Conservation (phyloP, 257 asterid species). For the Solanum tarijense region DNA sequence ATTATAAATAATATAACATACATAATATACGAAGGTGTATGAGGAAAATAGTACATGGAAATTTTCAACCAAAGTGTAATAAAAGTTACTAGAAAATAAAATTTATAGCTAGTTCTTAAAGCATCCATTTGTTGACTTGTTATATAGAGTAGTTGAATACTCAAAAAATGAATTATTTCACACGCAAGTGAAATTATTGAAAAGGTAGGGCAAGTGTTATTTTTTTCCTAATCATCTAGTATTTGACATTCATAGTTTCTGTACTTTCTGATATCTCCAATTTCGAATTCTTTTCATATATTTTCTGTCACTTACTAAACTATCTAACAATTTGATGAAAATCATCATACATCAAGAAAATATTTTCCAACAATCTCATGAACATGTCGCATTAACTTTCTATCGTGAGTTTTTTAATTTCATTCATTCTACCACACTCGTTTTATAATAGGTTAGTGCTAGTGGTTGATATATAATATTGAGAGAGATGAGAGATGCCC, state of each 20-base stretch:
- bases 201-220: neutral
- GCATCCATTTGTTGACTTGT: constrained; percentile 4
- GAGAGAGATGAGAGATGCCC: neutral
- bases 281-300: neutral
- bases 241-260: neutral
- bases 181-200: neutral
- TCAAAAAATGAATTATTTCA: neutral
- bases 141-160: neutral
- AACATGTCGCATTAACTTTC: neutral
- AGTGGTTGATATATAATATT: neutral
- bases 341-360: neutral
- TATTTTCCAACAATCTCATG: neutral
- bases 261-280: neutral
- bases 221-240: neutral
- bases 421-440: neutral
- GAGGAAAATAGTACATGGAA: neutral
- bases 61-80: neutral
- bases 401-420: neutral
- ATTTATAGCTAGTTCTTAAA: neutral
- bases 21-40: neutral
- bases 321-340: neutral
- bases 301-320: neutral
- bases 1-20: neutral
- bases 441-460: neutral
- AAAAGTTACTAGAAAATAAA: neutral